phyloP scores from a whole-genome alignment of 352 stramenopile genomes.

The Thraustotheca clavata region DNA sequence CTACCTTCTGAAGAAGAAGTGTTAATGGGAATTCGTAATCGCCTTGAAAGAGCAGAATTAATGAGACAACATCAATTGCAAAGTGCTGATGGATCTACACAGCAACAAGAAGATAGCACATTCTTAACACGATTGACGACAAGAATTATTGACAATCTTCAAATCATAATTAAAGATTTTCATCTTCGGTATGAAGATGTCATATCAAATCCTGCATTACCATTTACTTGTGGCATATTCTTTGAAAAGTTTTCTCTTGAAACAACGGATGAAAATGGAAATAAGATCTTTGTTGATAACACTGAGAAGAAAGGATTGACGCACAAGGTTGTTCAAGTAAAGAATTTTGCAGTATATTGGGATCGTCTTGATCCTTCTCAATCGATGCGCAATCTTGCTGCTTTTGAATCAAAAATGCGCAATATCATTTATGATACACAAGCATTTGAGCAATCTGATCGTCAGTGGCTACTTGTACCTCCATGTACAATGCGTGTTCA shows the following conservation, averaged over 20 bases:
- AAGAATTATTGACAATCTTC: slow-evolving; percentile 69
- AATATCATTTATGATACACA: slow-evolving; percentile 35
- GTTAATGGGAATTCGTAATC: slow-evolving; percentile 44
- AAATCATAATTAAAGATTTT: slow-evolving; percentile 55
- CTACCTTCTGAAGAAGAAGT: slow-evolving; percentile 42
- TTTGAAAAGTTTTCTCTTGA: slow-evolving; percentile 56
- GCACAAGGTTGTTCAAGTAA: slow-evolving; percentile 53
- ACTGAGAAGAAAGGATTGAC: slow-evolving; percentile 33
- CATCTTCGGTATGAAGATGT: slow-evolving; percentile 74
- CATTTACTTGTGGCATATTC: slow-evolving; percentile 68
- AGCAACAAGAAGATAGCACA: slow-evolving; percentile 55
- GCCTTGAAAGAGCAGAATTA: slow-evolving; percentile 58
- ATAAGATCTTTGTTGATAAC: slow-evolving; percentile 62
- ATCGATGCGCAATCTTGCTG: slow-evolving; percentile 26
- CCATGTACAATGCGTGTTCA: slow-evolving; percentile 24
- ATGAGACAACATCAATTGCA: slow-evolving; percentile 61
- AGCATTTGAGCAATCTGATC: slow-evolving; percentile 6
- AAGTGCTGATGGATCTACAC: slow-evolving; percentile 24
- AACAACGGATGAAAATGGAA: slow-evolving; percentile 58
- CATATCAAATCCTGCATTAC: slow-evolving; percentile 43
- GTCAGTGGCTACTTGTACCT: slow-evolving; percentile 10
- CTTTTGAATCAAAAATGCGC: slow-evolving; percentile 36
- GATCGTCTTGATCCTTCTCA: slow-evolving; percentile 32
- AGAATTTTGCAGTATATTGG: slow-evolving; percentile 54
- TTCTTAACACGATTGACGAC: slow-evolving; percentile 69